These are phyloP conservation scores for Henningerozyma blattae DNA, from an alignment of 805 yeast species.

Conservation along the genomic window DNA sequence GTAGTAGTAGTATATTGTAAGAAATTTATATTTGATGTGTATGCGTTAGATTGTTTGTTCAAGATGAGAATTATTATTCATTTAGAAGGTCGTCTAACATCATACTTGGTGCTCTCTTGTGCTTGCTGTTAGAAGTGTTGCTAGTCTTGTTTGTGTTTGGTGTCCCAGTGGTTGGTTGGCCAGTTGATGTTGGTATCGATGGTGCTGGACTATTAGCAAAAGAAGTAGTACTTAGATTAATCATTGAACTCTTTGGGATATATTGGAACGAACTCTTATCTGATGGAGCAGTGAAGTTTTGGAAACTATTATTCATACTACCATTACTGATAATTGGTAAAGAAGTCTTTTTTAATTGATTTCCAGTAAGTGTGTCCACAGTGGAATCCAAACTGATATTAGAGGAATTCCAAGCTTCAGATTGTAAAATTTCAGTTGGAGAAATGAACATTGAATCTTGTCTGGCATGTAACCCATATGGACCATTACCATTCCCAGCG, in stretches of 20 bases:
- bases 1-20: too few species aligned
- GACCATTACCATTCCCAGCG: background rate
- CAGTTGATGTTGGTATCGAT: too few species aligned
- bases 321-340: background rate
- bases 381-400: constrained; percentile 2
- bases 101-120: too few species aligned
- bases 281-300: background rate
- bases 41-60: too few species aligned
- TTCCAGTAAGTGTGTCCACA: background rate
- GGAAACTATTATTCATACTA: background rate
- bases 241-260: background rate
- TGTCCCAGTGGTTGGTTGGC: too few species aligned
- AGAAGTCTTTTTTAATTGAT: background rate
- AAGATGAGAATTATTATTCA: background rate
- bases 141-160: too few species aligned
- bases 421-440: constrained; percentile 33
- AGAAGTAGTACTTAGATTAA: too few species aligned
- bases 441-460: constrained; percentile 37
- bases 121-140: too few species aligned
- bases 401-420: constrained; percentile 6
- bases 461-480: background rate
- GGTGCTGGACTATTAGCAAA: too few species aligned
- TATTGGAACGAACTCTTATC: background rate
- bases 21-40: too few species aligned
- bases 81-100: background rate